These are phyloP conservation scores for Noccaea caerulescens DNA, from an alignment of 345 rosid genomes.

Conservation along the genomic window DNA sequence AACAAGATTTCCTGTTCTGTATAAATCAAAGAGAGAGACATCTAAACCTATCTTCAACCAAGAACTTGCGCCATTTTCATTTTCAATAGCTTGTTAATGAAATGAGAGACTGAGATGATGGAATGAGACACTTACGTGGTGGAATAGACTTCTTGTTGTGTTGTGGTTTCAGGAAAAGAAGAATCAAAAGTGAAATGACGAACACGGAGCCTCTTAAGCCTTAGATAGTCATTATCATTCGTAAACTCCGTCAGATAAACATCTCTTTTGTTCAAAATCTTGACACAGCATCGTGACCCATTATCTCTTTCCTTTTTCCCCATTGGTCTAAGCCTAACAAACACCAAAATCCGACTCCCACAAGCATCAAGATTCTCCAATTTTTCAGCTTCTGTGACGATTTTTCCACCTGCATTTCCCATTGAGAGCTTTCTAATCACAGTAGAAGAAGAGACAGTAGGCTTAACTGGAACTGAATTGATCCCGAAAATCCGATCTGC, in stretches of 20 bases:
- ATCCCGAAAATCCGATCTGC: conserved; percentile 63
- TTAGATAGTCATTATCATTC: conserved; percentile 75
- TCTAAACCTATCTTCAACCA: neutral
- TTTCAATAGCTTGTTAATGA: neutral
- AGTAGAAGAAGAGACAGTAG: conserved; percentile 29
- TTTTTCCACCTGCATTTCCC: conserved; percentile 49
- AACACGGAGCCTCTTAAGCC: conserved; percentile 88
- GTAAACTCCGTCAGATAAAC: conserved; percentile 84
- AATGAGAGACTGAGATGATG: neutral
- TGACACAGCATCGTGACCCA: conserved; percentile 77
- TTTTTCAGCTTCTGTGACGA: conserved; percentile 47
- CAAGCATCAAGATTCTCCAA: conserved; percentile 43
- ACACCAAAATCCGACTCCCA: conserved; percentile 70
- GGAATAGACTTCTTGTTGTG: conserved; percentile 84
- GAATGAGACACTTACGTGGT: conserved; percentile 64
- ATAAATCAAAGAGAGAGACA: conserved; percentile 19
- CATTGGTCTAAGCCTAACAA: conserved; percentile 95
- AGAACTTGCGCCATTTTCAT: neutral
- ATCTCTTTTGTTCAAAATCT: conserved; percentile 78
- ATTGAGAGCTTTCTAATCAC: conserved; percentile 78
- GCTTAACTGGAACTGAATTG: conserved; percentile 56
- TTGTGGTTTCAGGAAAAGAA: conserved; percentile 74
- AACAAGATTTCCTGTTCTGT: conserved; percentile 88
- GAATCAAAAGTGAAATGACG: conserved; percentile 90
- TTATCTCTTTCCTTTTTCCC: conserved; percentile 85